A percentile compares a stretch with the other conserved stretches of the same genome.
These are phyloP conservation scores for Yamadazyma buinensis DNA, from an alignment of 1,139 yeast species.

Conservation along the genomic window DNA sequence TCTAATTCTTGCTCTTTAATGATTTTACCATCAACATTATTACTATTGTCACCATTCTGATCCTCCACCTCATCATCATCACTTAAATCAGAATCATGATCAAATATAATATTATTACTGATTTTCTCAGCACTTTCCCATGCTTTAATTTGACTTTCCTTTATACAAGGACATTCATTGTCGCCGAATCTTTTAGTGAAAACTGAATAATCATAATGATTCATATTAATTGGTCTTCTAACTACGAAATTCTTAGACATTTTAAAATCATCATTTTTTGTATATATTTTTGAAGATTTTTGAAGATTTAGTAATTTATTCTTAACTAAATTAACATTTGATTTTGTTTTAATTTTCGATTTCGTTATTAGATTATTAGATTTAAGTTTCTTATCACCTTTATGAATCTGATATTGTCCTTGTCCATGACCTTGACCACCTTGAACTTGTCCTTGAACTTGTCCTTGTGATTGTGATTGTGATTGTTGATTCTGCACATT, in stretches of 20 bases:
- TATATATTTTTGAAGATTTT: constrained; percentile 18
- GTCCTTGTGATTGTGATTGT: constrained; percentile 2
- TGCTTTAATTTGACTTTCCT: constrained; percentile 40
- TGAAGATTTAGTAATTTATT: constrained; percentile 29
- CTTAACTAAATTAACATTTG: constrained; percentile 25
- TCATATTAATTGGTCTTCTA: constrained; percentile 19
- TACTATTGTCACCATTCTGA: constrained; percentile 17
- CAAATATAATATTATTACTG: constrained; percentile 34
- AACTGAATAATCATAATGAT: constrained; percentile 23
- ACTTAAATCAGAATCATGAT: constrained; percentile 24
- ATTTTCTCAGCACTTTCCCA: constrained; percentile 48
- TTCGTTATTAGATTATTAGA: constrained; percentile 10
- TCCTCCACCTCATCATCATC: constrained; percentile 27
- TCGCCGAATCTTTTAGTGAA: constrained; percentile 17
- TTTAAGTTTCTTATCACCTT: constrained; percentile 6
- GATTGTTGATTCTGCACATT: not conserved
- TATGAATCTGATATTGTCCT: too few relatives aligned
- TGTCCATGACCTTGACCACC: not conserved
- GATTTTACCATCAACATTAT: constrained; percentile 5
- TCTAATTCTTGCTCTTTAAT: not conserved
- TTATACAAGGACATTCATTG: constrained; percentile 22
- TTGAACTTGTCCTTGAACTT: constrained; percentile 12
- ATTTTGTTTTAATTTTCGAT: constrained; percentile 13
- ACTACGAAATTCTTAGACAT: constrained; percentile 14
- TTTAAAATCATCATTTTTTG: constrained; percentile 10